phyloP scores from a whole-genome alignment of 805 yeast genomes.

The Schizosaccharomyces cryophilus region DNA sequence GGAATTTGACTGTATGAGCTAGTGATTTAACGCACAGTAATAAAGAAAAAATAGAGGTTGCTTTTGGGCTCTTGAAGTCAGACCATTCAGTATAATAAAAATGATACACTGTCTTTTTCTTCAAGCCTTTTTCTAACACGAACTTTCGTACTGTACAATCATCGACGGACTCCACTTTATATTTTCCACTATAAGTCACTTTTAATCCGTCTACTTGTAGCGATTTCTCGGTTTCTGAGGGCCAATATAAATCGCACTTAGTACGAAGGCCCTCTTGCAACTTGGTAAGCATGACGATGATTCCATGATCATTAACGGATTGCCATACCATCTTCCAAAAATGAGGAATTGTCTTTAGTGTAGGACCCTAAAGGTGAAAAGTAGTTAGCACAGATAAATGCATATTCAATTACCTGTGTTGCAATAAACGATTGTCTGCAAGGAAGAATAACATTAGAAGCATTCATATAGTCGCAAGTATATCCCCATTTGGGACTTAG shows the following conservation, averaged over 20 bases:
- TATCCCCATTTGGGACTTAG: slow-evolving; percentile 13
- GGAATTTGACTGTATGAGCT: neutral
- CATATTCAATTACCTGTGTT: slow-evolving; percentile 30
- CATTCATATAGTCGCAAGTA: neutral
- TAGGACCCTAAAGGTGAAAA: slow-evolving; percentile 36
- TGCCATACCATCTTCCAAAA: slow-evolving; percentile 62
- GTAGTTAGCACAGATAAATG: slow-evolving; percentile 26
- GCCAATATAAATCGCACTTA: slow-evolving; percentile 80
- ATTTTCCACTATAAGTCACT: neutral
- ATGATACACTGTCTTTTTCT: slow-evolving; percentile 9
- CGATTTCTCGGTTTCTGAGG: slow-evolving; percentile 5
- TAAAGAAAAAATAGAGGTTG: neutral
- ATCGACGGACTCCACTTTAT: neutral
- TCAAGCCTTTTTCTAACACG: neutral
- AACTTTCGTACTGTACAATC: neutral
- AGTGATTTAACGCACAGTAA: neutral
- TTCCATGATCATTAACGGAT: slow-evolving; percentile 19
- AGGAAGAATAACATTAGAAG: neutral
- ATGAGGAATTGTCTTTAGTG: slow-evolving; percentile 53
- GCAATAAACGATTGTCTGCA: neutral
- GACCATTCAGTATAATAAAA: slow-evolving; percentile 20
- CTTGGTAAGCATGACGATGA: slow-evolving; percentile 57
- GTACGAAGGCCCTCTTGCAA: slow-evolving; percentile 57
- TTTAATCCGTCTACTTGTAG: neutral
- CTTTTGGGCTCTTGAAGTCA: neutral